Evolutionary conservation across 257 asterid species (phyloP).

Genomic region (Primulina huaijiensis): DNA sequence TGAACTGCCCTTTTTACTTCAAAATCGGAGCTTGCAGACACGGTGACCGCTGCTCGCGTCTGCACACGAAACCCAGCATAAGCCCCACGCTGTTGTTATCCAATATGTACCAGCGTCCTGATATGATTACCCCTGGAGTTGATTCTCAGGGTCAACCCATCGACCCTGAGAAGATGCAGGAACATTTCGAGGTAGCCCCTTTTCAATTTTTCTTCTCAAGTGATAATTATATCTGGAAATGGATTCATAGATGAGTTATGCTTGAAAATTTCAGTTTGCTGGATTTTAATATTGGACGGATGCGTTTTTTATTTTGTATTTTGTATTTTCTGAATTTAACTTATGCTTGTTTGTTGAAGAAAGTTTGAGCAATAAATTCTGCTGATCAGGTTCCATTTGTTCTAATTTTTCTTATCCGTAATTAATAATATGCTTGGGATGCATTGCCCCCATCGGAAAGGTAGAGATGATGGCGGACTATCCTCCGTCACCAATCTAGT

Average conservation of each 20-base stretch:
- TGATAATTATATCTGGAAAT: not conserved
- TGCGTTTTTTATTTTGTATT: no score
- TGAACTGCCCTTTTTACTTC: conserved; percentile 93
- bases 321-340: no score
- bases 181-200: conserved; percentile 71
- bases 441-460: not conserved
- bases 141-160: conserved; percentile 82
- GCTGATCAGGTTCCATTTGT: no score
- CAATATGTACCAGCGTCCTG: conserved; percentile 95
- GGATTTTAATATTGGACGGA: no score
- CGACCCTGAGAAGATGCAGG: conserved; percentile 75
- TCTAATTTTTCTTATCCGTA: no score
- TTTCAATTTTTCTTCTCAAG: not conserved
- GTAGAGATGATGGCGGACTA: not conserved
- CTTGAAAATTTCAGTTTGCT: no score
- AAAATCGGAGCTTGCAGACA: conserved; percentile 97
- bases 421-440: not conserved
- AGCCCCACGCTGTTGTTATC: conserved; percentile 85
- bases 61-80: conserved; percentile 87
- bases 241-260: no score
- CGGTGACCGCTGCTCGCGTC: conserved; percentile 95
- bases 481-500: not conserved
- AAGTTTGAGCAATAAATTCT: no score
- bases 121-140: conserved; percentile 95
- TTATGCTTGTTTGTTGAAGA: not conserved